Conservation (phyloP, 208 protist species). For the Phytomonas francai region DNA sequence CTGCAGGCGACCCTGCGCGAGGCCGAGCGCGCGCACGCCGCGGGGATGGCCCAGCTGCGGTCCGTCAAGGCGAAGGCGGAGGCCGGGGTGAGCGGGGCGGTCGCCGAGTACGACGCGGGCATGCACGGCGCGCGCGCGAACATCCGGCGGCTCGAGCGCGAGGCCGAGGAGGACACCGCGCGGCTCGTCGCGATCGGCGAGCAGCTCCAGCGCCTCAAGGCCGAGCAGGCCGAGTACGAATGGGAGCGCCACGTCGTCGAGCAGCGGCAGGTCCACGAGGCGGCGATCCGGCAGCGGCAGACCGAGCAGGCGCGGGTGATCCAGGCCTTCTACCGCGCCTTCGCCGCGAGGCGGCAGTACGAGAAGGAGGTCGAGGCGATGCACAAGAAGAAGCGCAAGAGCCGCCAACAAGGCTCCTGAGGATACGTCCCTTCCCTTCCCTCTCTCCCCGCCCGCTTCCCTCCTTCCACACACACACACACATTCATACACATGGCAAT, state of each 20-base stretch:
- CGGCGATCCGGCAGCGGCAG: constrained; percentile 29
- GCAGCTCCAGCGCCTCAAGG: constrained; percentile 42
- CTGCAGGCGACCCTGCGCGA: constrained; percentile 26
- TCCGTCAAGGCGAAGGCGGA: constrained; percentile 67
- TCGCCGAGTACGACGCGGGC: constrained; percentile 78
- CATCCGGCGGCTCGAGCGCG: constrained; percentile 50
- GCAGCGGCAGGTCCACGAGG: constrained; percentile 59
- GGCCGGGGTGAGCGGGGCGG: constrained; percentile 72
- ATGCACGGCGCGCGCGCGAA: constrained; percentile 31
- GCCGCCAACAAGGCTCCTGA: constrained; percentile 4
- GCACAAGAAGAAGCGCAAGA: constrained; percentile 42
- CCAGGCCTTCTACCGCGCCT: constrained; percentile 81
- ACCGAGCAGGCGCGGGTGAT: constrained; percentile 56
- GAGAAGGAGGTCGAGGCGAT: constrained; percentile 34
- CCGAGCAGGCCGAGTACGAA: constrained; percentile 57
- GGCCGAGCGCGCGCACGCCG: constrained; percentile 34
- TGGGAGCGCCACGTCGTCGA: constrained; percentile 54
- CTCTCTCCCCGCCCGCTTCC: neutral
- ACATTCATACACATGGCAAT: neutral
- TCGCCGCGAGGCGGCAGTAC: constrained; percentile 32
- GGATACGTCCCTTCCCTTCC: neutral
- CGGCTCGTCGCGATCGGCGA: constrained; percentile 56
- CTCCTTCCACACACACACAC: neutral
- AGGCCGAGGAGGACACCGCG: constrained; percentile 68
- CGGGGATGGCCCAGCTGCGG: constrained; percentile 53